These are phyloP conservation scores for Cyberlindnera euphorbiiphila DNA, from an alignment of 805 yeast genomes.

Conservation along the genomic window DNA sequence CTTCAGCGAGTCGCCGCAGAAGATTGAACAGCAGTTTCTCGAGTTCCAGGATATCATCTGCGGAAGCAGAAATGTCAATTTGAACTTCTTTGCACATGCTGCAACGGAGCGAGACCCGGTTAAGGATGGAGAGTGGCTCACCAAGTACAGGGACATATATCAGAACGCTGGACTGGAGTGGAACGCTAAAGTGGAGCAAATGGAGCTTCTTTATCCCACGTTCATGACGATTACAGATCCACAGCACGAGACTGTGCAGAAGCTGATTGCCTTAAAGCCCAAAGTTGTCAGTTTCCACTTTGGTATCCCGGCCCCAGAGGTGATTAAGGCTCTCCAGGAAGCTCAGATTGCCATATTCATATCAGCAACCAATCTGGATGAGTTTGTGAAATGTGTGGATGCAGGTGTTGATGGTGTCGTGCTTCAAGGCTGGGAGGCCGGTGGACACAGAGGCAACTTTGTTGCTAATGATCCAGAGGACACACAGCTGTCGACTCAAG, in stretches of 20 bases:
- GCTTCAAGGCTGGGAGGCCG: conserved; percentile 60
- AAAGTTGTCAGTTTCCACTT: conserved; percentile 50
- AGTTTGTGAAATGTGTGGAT: conserved; percentile 33
- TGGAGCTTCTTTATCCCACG: conserved; percentile 15
- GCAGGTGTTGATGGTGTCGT: conserved; percentile 45
- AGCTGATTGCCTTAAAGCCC: conserved; percentile 32
- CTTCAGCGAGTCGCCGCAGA: conserved; percentile 10
- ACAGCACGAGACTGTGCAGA: conserved; percentile 14
- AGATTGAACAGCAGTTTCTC: conserved; percentile 12
- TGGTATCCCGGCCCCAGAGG: conserved; percentile 38
- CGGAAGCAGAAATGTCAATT: conserved; percentile 30
- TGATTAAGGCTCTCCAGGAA: conserved; percentile 33
- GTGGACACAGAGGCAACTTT: conserved; percentile 59
- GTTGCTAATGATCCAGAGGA: conserved; percentile 31
- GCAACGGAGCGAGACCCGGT: conserved; percentile 15
- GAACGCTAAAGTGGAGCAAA: background rate
- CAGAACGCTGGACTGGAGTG: conserved; percentile 3
- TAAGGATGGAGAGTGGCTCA: conserved; percentile 24
- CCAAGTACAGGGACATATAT: conserved; percentile 15
- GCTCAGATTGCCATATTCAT: conserved; percentile 41
- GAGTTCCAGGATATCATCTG: conserved; percentile 14
- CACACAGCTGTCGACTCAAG: conserved; percentile 33
- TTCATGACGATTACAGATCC: conserved; percentile 14
- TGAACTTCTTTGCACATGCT: conserved; percentile 47
- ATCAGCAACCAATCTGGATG: conserved; percentile 43